Base-by-base conservation (phyloP, 306 rosid genomes). In the Malus sylvestris region DNA sequence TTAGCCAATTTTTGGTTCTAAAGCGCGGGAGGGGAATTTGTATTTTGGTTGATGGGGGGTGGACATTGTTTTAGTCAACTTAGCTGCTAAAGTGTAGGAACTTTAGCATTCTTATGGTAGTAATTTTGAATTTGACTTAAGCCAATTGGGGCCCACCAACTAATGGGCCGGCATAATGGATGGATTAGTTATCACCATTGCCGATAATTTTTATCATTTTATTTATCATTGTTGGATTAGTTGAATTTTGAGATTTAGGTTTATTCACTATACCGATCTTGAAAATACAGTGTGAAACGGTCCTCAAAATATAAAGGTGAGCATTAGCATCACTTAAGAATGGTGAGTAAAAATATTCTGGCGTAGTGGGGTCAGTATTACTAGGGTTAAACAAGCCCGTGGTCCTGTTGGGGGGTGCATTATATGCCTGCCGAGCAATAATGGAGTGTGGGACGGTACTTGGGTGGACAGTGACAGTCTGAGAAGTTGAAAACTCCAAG, bases 361-460 rank as follows among this genome's bases (percentile, higher is more conserved):
- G 2, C 40, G 9, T 35, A 35, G 38, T 33, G 38, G 8, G 25
- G 25, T 25, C 25, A 25, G 40, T 35, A 6, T 9, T 7, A 38
- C 42, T 38, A 38, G 42, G 2, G 42, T 38, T 38, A 38, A 7
- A 38, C 7, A 38, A 38, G 42, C 42, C 2, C 42, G 42, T 38
- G 42, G 42, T 7, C 42, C 10, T 38, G 42, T 38, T 9, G 42
- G 42, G 7, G 42, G 42, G 42, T 38, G 42, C 42, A 38, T 38
- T 38, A 80, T 71, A 40, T 85, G 81, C 76, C 80, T 84, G 83
- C 79, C 20, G 67, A 69, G 78, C 89, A 86, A 87, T 87, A 87
- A 84, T 87, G 87, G 84, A 77, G 72, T 83, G 87, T 72, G 44
- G 32, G 59, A 53, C 15, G 42, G 76, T 51, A 25, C 25, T 25